Evolutionary conservation across 768 basidiomycete genomes (phyloP).

Genomic region (Hericium erinaceus): DNA sequence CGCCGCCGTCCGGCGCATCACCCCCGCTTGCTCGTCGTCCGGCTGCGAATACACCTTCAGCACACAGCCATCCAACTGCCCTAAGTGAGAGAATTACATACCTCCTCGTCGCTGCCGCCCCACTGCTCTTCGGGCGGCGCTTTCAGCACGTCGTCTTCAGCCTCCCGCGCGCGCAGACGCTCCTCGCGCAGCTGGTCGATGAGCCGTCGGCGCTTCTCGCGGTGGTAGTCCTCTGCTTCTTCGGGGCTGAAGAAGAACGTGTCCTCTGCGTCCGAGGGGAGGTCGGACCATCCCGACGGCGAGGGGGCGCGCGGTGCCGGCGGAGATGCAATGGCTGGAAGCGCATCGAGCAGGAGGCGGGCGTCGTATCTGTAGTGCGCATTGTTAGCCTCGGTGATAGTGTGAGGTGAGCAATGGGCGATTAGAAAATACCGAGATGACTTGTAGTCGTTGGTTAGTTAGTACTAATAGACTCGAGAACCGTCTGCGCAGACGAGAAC

Average conservation of each 20-base stretch:
- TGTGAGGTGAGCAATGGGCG: constrained; percentile 5
- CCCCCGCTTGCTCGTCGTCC: constrained; percentile 43
- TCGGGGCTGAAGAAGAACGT: constrained; percentile 67
- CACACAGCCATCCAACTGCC: neutral
- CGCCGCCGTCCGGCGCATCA: constrained; percentile 69
- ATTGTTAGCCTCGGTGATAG: neutral
- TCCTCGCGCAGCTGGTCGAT: constrained; percentile 54
- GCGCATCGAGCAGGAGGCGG: constrained; percentile 58
- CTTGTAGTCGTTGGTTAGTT: neutral
- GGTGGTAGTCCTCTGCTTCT: constrained; percentile 57
- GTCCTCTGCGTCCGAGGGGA: constrained; percentile 81
- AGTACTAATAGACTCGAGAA: neutral
- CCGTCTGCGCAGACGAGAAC: neutral
- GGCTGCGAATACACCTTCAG: constrained; percentile 30
- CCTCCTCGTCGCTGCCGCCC: constrained; percentile 70
- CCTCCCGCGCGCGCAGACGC: constrained; percentile 50
- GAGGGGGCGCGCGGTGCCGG: constrained; percentile 25
- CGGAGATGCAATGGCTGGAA: constrained; percentile 21
- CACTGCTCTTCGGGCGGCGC: constrained; percentile 32
- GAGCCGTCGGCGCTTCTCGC: constrained; percentile 56
- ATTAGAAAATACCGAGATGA: constrained; percentile 2
- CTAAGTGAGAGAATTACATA: constrained; percentile 17
- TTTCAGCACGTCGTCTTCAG: constrained; percentile 16
- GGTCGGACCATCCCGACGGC: constrained; percentile 69
- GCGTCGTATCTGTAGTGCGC: constrained; percentile 61